Conservation (phyloP, 805 yeast species). For the Vanderwaltozyma polyspora region DNA sequence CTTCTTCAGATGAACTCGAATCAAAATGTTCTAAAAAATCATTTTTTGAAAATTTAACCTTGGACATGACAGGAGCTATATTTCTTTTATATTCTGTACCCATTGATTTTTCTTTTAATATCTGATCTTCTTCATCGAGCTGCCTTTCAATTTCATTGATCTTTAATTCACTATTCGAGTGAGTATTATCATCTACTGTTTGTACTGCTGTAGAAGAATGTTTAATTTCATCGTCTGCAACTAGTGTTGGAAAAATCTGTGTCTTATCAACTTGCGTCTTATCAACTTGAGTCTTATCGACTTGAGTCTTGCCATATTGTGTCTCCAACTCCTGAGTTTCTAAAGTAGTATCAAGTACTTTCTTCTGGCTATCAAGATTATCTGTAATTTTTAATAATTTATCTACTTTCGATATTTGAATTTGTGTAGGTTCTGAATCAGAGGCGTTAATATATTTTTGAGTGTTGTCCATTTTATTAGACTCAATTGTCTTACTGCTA, state of each 20-base stretch:
- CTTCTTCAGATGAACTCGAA: slow-evolving; percentile 3
- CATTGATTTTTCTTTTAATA: not conserved
- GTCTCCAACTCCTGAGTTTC: not conserved
- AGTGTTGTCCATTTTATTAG: too few relatives aligned
- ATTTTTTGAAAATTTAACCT: slow-evolving; percentile 12
- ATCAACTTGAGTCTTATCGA: not conserved
- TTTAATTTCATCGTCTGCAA: not conserved
- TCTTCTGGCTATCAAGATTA: not conserved
- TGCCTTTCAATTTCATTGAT: slow-evolving; percentile 13
- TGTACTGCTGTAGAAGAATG: not conserved
- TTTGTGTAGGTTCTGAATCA: not conserved
- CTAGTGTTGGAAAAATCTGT: not conserved
- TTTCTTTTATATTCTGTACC: slow-evolving; percentile 4
- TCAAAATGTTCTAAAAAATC: slow-evolving; percentile 17
- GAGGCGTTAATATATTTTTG: not conserved
- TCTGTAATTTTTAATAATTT: not conserved
- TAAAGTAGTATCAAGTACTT: not conserved
- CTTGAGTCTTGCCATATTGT: not conserved
- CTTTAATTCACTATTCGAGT: slow-evolving; percentile 2
- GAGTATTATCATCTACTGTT: slow-evolving; percentile 2
- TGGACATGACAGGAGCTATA: not conserved
- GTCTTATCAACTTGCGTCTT: not conserved
- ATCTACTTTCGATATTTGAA: too few relatives aligned
- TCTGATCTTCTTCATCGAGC: slow-evolving; percentile 4
- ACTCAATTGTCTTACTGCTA: too few relatives aligned